phyloP scores from a whole-genome alignment of 345 rosid genomes.

The Gossypium bickii region DNA sequence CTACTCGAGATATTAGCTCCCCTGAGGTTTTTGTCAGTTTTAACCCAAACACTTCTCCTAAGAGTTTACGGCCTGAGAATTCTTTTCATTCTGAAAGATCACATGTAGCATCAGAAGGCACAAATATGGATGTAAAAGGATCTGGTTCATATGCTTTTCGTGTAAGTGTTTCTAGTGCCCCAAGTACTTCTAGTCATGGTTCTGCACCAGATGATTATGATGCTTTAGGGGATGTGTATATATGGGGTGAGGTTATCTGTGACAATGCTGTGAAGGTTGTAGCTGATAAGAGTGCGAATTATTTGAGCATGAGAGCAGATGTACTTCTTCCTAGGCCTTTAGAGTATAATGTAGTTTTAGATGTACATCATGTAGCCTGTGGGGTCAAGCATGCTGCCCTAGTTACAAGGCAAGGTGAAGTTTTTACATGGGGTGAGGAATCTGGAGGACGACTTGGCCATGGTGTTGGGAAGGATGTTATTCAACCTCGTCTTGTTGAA shows the following conservation, averaged over 20 bases:
- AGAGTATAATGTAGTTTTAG: conserved; percentile 79
- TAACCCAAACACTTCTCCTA: conserved; percentile 51
- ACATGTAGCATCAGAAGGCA: conserved; percentile 81
- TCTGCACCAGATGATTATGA: conserved; percentile 95
- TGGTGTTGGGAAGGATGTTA: conserved; percentile 73
- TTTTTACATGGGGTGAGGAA: conserved; percentile 96
- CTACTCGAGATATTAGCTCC: conserved; percentile 59
- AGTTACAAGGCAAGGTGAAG: conserved; percentile 90
- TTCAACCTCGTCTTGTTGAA: conserved; percentile 74
- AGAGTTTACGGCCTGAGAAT: conserved; percentile 49
- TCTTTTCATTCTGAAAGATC: conserved; percentile 64
- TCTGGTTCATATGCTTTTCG: conserved; percentile 84
- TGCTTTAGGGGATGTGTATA: conserved; percentile 92
- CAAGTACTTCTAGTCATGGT: conserved; percentile 96
- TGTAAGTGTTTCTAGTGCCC: conserved; percentile 94
- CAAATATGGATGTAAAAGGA: conserved; percentile 83
- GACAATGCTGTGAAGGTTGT: conserved; percentile 59
- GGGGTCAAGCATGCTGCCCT: conserved; percentile 91
- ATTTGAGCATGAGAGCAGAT: conserved; percentile 54
- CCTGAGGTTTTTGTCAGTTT: conserved; percentile 58
- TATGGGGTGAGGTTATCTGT: conserved; percentile 93
- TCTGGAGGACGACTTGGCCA: conserved; percentile 97
- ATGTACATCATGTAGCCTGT: conserved; percentile 86
- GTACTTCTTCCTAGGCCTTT: conserved; percentile 71
- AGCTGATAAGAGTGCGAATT: conserved; percentile 51